Evolutionary conservation across 73 alveolate species (phyloP).

Genomic region (Blepharisma stoltei): DNA sequence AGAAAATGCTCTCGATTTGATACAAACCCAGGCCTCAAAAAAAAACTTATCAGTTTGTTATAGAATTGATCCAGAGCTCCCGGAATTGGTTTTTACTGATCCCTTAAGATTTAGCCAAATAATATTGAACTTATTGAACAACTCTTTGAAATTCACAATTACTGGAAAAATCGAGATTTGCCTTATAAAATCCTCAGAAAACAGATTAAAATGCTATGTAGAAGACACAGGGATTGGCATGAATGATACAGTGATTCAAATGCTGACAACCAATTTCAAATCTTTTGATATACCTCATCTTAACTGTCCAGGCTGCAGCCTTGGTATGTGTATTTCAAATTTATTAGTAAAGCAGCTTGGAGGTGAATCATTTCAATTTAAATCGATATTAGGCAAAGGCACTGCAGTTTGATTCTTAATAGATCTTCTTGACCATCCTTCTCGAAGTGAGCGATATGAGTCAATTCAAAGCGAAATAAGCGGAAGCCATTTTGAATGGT

Average conservation of each 20-base stretch:
- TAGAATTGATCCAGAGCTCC: neutral
- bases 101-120: constrained; percentile 16
- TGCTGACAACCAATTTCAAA: neutral
- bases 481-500: no score
- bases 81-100: neutral
- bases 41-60: neutral
- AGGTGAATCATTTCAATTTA: neutral
- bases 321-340: constrained; percentile 31
- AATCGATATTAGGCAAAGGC: constrained; percentile 23
- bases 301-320: constrained; percentile 18
- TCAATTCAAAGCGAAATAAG: no score
- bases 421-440: neutral
- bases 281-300: neutral
- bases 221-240: constrained; percentile 33
- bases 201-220: neutral
- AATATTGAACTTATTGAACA: neutral
- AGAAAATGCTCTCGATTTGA: neutral
- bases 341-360: constrained; percentile 4
- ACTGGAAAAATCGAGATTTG: neutral
- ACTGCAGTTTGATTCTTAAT: neutral
- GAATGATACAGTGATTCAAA: neutral
- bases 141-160: constrained; percentile 14
- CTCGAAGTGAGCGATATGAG: no score
- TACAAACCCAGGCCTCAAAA: neutral
- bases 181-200: neutral